Evolutionary conservation across 768 basidiomycete species (phyloP).

Genomic region (Leccinum fibrillosum): DNA sequence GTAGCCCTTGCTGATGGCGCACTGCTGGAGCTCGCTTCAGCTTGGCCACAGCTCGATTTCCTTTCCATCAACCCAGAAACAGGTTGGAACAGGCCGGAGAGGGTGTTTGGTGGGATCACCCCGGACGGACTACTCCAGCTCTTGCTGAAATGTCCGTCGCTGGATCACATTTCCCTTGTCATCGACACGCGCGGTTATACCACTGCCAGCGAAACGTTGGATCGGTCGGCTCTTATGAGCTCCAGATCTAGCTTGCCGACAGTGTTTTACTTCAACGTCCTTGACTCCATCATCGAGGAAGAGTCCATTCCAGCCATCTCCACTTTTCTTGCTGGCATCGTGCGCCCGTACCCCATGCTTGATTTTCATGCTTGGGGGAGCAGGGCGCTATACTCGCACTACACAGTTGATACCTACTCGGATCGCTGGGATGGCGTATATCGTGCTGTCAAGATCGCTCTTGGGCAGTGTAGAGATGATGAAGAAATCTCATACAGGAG

Average conservation of each 20-base stretch:
- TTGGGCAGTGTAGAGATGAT: no score
- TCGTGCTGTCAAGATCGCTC: no score
- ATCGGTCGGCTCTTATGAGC: not conserved
- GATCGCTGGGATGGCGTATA: no score
- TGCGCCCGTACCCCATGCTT: not conserved
- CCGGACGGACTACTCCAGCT: not conserved
- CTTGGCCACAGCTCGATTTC: not conserved
- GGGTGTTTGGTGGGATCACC: not conserved
- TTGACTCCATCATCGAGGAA: not conserved
- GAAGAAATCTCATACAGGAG: no score
- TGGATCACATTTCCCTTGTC: not conserved
- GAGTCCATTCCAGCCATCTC: not conserved
- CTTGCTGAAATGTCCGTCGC: not conserved
- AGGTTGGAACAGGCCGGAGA: not conserved
- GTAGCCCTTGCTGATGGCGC: not conserved
- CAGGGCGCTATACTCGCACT: not conserved
- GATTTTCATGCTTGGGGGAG: not conserved
- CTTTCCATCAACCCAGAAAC: not conserved
- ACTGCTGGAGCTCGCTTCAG: not conserved
- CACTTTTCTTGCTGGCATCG: not conserved
- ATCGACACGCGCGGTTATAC: not conserved
- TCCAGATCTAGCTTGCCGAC: not conserved
- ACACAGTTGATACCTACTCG: no score
- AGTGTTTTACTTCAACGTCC: not conserved
- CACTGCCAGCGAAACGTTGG: not conserved